Conservation (phyloP, 2,329 filamentous ascomycete species). For the Aspergillus vadensis region DNA sequence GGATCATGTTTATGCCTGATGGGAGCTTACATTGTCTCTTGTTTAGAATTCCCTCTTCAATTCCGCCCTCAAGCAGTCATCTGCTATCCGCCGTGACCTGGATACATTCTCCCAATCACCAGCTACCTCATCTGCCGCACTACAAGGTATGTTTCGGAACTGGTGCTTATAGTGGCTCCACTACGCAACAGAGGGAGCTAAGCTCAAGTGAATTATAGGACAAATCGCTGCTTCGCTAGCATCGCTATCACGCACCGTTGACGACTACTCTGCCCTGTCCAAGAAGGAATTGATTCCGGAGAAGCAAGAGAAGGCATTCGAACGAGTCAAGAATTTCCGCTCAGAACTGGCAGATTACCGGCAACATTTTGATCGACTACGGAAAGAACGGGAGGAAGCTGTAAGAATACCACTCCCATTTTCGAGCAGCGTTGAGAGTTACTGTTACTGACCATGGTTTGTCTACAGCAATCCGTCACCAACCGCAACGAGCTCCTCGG, state of each 20-base stretch:
- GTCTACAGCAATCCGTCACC: constrained; percentile 57
- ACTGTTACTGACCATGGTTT: not conserved
- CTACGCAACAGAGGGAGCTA: not conserved
- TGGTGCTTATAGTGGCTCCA: not conserved
- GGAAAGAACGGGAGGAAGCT: constrained; percentile 74
- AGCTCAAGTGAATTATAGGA: constrained; percentile 42
- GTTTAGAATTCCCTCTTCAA: constrained; percentile 80
- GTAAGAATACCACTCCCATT: constrained; percentile 39
- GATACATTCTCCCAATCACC: constrained; percentile 66
- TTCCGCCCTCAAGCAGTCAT: constrained; percentile 80
- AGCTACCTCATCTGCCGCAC: constrained; percentile 60
- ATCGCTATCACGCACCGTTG: constrained; percentile 83
- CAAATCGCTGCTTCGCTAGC: constrained; percentile 78
- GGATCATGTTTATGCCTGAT: not conserved
- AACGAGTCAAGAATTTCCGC: constrained; percentile 83
- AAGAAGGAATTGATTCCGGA: constrained; percentile 86
- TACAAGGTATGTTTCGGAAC: constrained; percentile 53
- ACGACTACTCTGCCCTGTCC: constrained; percentile 84
- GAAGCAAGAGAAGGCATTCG: constrained; percentile 88
- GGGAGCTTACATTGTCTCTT: not conserved
- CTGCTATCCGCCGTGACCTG: constrained; percentile 75
- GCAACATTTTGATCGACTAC: constrained; percentile 73
- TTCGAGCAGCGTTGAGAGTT: not conserved
- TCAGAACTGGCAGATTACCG: constrained; percentile 79
- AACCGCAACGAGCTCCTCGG: constrained; percentile 83